Percentiles rank a stretch among this genome's conserved stretches.
These are phyloP conservation scores for Podosphaera fusca DNA, from an alignment of 2,329 filamentous ascomycete species.

Conservation along the genomic window DNA sequence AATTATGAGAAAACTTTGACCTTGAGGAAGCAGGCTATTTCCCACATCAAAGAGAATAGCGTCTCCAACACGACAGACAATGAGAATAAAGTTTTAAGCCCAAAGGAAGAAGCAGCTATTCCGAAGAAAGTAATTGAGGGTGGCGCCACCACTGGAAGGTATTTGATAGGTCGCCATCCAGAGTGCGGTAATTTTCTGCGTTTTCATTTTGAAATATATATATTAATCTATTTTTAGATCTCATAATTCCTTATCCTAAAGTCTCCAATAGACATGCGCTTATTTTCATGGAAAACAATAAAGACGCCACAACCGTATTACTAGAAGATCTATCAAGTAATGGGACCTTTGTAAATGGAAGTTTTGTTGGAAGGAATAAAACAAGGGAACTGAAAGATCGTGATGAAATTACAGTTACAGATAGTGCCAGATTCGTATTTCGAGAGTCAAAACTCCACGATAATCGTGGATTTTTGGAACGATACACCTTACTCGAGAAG, in stretches of 20 bases:
- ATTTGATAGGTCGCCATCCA: conserved; percentile 74
- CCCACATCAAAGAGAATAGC: conserved; percentile 32
- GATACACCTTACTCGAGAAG: conserved; percentile 66
- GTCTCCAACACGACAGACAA: conserved; percentile 19
- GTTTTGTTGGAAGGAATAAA: conserved; percentile 76
- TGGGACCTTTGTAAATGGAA: conserved; percentile 88
- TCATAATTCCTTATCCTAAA: conserved; percentile 50
- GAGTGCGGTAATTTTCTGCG: conserved; percentile 56
- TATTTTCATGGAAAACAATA: conserved; percentile 38
- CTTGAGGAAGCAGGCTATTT: conserved; percentile 49
- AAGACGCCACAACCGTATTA: conserved; percentile 40
- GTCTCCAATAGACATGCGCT: conserved; percentile 73
- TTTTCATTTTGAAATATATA: not conserved
- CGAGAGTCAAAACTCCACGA: conserved; percentile 57
- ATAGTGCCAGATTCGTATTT: conserved; percentile 75
- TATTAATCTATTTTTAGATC: conserved; percentile 26
- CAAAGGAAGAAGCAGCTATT: conserved; percentile 34
- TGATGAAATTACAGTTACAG: conserved; percentile 73
- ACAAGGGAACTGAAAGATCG: conserved; percentile 68
- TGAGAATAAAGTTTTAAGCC: conserved; percentile 20
- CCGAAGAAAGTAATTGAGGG: conserved; percentile 35
- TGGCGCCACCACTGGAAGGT: conserved; percentile 51
- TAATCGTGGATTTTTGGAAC: conserved; percentile 59
- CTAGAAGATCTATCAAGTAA: conserved; percentile 89
- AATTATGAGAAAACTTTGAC: conserved; percentile 48